Evolutionary conservation across 176 grass and related monocot species (phyloP).

Genomic region (Eragrostis curvula): DNA sequence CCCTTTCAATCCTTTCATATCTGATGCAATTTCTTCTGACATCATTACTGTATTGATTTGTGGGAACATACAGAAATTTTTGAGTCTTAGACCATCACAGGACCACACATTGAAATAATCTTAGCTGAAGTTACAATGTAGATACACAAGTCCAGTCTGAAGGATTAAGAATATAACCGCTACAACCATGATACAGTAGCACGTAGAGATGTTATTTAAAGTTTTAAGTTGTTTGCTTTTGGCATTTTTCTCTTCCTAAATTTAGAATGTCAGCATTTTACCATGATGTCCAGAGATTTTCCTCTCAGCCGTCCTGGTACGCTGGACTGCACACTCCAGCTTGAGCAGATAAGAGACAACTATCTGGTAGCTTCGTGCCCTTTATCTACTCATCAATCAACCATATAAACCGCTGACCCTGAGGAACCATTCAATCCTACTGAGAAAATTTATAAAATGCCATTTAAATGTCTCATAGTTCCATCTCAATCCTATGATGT

Average conservation of each 20-base stretch:
- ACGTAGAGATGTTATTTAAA: background rate
- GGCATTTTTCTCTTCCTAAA: background rate
- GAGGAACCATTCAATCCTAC: background rate
- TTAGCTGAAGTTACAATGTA: conserved; percentile 10
- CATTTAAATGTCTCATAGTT: background rate
- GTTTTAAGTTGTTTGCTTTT: background rate
- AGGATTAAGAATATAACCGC: background rate
- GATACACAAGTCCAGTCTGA: background rate
- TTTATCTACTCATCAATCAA: background rate
- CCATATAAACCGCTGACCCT: background rate
- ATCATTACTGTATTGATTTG: conserved; percentile 5
- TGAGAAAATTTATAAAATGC: background rate
- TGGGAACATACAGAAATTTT: background rate
- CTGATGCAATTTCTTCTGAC: background rate
- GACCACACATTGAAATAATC: background rate
- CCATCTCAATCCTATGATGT: background rate
- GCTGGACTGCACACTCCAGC: conserved; percentile 1
- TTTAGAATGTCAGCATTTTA: background rate
- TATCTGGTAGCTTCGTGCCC: background rate
- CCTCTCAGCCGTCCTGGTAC: background rate
- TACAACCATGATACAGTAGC: background rate
- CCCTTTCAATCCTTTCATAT: conserved; percentile 14
- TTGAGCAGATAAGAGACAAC: background rate
- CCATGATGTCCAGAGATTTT: background rate
- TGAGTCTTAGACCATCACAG: background rate